Percentiles rank a stretch among this genome's conserved stretches.
Evolutionary conservation across 208 protist genomes (phyloP).

Genomic region (Trichomonas vaginalis): DNA sequence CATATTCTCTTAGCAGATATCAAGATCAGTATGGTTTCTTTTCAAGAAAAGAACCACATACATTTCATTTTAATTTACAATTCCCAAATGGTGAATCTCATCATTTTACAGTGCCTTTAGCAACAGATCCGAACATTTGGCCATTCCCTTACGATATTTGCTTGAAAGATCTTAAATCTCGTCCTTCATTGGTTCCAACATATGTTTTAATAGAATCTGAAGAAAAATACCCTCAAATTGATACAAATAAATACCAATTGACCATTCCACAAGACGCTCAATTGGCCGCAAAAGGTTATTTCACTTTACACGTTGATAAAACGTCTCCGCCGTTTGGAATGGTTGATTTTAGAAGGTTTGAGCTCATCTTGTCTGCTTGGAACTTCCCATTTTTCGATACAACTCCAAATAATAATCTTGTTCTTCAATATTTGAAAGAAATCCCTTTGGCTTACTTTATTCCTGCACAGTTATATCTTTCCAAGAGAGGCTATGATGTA

Average conservation of each 20-base stretch:
- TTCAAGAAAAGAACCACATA: neutral
- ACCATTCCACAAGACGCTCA: neutral
- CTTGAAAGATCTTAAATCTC: neutral
- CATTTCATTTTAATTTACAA: neutral
- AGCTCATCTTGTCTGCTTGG: neutral
- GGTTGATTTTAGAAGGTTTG: neutral
- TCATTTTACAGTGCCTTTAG: neutral
- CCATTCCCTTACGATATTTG: neutral
- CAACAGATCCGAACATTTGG: neutral
- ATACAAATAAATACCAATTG: neutral
- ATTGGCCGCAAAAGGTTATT: neutral
- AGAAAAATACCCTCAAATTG: neutral
- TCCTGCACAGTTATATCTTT: neutral
- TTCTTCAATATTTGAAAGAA: neutral
- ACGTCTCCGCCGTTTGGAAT: neutral
- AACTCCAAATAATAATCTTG: neutral
- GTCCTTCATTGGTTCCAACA: neutral
- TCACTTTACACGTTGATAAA: neutral
- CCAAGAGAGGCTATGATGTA: neutral
- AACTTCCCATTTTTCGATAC: neutral
- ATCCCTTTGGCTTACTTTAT: neutral
- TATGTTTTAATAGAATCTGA: neutral
- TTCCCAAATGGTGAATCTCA: neutral
- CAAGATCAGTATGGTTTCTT: neutral
- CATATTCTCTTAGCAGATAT: neutral